Conservation (phyloP, 768 basidiomycete genomes). For the Pulveroboletus sp. region DNA sequence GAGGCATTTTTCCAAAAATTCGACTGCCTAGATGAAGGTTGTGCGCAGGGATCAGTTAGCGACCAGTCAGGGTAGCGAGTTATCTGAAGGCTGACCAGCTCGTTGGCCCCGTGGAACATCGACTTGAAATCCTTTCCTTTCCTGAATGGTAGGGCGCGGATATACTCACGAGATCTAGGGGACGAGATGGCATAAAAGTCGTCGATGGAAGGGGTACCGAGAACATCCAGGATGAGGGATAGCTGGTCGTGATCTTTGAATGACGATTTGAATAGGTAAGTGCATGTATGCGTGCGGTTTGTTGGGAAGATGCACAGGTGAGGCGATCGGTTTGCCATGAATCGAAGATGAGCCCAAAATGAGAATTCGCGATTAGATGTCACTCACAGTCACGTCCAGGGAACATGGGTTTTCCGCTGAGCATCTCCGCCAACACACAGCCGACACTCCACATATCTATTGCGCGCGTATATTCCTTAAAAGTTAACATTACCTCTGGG, state of each 20-base stretch:
- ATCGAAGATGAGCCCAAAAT: too few species aligned
- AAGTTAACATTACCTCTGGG: conserved; percentile 97
- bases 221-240: conserved; percentile 88
- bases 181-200: conserved; percentile 94
- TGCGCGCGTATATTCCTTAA: conserved; percentile 89
- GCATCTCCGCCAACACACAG: conserved; percentile 87
- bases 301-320: background rate
- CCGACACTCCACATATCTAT: conserved; percentile 89
- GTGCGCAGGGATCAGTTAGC: background rate
- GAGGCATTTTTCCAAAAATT: conserved; percentile 74
- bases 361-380: background rate
- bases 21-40: conserved; percentile 52
- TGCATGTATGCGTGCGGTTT: background rate
- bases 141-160: conserved; percentile 83
- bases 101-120: conserved; percentile 75
- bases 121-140: conserved; percentile 67
- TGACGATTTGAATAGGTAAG: background rate
- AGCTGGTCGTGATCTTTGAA: conserved; percentile 85
- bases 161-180: conserved; percentile 75
- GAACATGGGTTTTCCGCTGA: conserved; percentile 87
- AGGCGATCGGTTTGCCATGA: background rate
- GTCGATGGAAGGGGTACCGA: conserved; percentile 86
- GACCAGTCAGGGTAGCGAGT: background rate
- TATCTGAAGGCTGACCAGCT: conserved; percentile 38
- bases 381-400: conserved; percentile 84